Conservation (phyloP, 306 rosid genomes). For the Neltuma alba region DNA sequence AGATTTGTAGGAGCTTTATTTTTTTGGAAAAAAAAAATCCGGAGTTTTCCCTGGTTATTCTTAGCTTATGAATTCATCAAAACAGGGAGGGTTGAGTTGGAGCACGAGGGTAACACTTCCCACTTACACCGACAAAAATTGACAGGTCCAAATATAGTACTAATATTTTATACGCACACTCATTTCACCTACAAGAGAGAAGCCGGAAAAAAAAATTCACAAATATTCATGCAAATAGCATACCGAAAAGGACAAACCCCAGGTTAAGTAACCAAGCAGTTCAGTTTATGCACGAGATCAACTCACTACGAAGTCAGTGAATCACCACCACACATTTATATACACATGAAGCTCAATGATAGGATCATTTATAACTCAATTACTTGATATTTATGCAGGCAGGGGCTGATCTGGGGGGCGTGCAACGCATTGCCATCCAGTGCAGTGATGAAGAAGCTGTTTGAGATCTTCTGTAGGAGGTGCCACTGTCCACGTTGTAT, state of each 20-base stretch:
- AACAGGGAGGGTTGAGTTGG: background rate
- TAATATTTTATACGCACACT: background rate
- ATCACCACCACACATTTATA: background rate
- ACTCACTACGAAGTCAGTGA: background rate
- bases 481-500: slow-evolving; percentile 62
- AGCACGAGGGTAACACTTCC: background rate
- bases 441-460: slow-evolving; percentile 65
- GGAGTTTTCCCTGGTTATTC: background rate
- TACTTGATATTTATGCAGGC: background rate
- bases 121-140: background rate
- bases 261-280: background rate
- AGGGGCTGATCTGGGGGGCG: slow-evolving; percentile 60
- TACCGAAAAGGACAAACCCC: background rate
- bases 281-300: background rate
- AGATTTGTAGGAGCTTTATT: no score
- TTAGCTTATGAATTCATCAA: background rate
- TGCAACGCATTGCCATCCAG: slow-evolving; percentile 75
- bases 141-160: background rate
- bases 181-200: background rate
- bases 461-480: slow-evolving; percentile 72
- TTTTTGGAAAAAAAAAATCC: background rate
- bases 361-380: background rate
- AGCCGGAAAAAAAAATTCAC: background rate
- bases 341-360: background rate
- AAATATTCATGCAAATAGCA: background rate